A percentile compares a stretch with the other conserved stretches of the same genome.
Evolutionary conservation across 116 monocot species (phyloP).

Genomic region (Posidonia oceanica): DNA sequence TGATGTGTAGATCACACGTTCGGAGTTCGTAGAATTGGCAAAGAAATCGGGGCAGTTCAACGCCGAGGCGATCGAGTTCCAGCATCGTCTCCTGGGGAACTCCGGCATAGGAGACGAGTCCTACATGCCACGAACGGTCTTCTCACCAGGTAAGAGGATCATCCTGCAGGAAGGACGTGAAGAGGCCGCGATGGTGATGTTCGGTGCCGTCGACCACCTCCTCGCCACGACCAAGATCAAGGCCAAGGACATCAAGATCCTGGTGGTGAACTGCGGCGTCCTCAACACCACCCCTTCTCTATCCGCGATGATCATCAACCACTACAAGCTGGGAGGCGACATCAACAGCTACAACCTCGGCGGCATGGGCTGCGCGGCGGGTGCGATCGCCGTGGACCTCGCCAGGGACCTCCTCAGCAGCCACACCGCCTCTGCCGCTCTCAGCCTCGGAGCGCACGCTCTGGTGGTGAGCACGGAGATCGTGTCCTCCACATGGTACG

Average conservation of each 20-base stretch:
- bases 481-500: conserved; percentile 15
- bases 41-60: conserved; percentile 13
- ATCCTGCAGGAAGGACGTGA: conserved; percentile 5
- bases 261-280: conserved; percentile 20
- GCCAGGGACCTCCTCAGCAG: conserved; percentile 7
- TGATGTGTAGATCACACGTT: conserved; percentile 2
- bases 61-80: conserved; percentile 9
- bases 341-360: conserved; percentile 17
- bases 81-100: not conserved
- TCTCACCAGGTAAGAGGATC: not conserved
- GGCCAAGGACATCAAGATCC: conserved; percentile 8
- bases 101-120: conserved; percentile 23
- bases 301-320: conserved; percentile 19
- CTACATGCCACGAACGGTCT: conserved; percentile 10
- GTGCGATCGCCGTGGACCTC: conserved; percentile 8
- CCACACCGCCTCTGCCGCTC: not conserved
- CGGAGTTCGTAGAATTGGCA: conserved; percentile 9
- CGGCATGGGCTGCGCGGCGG: conserved; percentile 17
- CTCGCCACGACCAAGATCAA: conserved; percentile 9
- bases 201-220: conserved; percentile 15
- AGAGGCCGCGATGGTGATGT: conserved; percentile 14
- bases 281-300: conserved; percentile 20
- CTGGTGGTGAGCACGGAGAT: conserved; percentile 17
- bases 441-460: not conserved
- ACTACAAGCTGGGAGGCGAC: conserved; percentile 13